Evolutionary conservation across 345 rosid species (phyloP).

Genomic region (Eucalyptus paniculata): DNA sequence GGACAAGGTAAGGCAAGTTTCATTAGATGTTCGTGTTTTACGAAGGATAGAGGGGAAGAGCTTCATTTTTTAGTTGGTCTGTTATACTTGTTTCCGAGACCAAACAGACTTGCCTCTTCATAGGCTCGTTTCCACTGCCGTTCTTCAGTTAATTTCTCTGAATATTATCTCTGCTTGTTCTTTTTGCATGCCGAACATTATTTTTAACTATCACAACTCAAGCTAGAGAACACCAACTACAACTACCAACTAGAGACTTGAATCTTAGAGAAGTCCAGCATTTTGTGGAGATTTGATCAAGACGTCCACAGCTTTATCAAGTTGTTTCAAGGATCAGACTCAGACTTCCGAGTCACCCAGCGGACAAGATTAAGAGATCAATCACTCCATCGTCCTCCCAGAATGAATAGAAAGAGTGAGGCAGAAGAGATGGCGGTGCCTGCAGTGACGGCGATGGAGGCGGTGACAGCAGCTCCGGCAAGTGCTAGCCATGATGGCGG

Average conservation of each 20-base stretch:
- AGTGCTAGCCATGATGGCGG: not conserved
- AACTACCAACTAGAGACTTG: too few relatives aligned
- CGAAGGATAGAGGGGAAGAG: not conserved
- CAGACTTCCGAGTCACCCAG: not conserved
- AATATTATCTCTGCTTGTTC: too few relatives aligned
- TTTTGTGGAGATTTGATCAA: too few relatives aligned
- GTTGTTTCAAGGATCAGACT: not conserved
- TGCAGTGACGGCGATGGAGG: not conserved
- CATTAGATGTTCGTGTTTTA: not conserved
- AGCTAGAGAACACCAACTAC: too few relatives aligned
- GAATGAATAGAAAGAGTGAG: not conserved
- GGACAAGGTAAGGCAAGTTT: too few relatives aligned
- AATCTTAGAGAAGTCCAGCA: too few relatives aligned
- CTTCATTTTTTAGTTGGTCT: not conserved
- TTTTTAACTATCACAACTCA: too few relatives aligned
- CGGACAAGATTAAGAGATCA: not conserved
- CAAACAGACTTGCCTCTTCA: not conserved
- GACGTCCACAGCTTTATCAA: too few relatives aligned
- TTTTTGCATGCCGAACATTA: too few relatives aligned
- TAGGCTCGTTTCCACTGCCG: not conserved
- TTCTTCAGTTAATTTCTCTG: too few relatives aligned
- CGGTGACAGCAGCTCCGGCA: not conserved
- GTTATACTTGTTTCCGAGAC: not conserved
- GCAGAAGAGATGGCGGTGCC: not conserved
- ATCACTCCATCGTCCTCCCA: not conserved